Evolutionary conservation across 768 basidiomycete genomes (phyloP), one percentile per base, ranked within the genome.

Genomic region (Lactarius sanguifluus): DNA sequence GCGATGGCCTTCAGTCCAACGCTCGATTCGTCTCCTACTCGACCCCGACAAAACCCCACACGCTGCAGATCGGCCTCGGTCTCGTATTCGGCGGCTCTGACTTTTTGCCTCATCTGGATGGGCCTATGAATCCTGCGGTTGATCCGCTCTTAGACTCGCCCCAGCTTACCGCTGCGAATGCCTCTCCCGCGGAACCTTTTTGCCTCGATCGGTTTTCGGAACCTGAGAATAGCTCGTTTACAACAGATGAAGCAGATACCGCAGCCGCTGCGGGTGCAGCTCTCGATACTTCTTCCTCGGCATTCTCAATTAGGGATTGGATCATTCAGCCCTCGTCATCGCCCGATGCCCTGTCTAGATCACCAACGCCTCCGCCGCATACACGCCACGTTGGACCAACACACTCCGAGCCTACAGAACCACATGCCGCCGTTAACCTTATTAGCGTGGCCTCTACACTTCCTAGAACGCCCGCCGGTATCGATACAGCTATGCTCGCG

Each of bases 301-400:
- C 58, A 10, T 67, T 67, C 58, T 67, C 66, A 7, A 67, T 67
- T 41, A n/a, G 61, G 15, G 66, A 67, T 41, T 68, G 66, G 66
- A 68, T 69, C 50, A 28, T 52, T 18, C 45, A 68, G 34, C 40
- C 61, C 32, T 61, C 62, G 30, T 65, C 67, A 3, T 61, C 60
- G 32, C 67, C 67, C 5, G 57, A 68, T 40, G 50, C 13, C 12
- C 9, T 30, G 40, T 59, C 52, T 56, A 38, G 58, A 20, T 36
- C 61, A 23, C 52, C 57, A 32, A 36, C 30, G 25, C 28, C 28
- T 23, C 18, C 43, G 8, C 40, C 38, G 25, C 28, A n/a, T 40
- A 28, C 34, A 6, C 40, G 15, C 18, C 57, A 36, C 40, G 25
- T 43, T 10, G 36, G 18, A 40, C 15, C 47, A 18, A 16, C 36